Evolutionary conservation across 2,329 filamentous ascomycete species (phyloP).

Genomic region (Trichophyton schoenleinii): DNA sequence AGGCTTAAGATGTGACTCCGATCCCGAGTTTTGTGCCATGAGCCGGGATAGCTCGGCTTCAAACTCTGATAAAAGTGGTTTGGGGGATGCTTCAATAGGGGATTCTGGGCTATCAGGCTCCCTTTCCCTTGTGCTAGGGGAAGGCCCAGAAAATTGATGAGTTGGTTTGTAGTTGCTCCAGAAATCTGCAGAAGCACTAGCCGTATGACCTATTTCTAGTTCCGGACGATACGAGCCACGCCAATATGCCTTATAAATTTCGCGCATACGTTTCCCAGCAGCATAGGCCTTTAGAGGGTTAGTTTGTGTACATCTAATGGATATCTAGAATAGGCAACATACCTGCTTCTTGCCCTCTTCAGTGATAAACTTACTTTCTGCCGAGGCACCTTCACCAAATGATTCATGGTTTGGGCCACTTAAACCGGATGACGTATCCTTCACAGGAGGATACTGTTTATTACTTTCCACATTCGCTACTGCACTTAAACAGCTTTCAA

Average conservation of each 20-base stretch:
- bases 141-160: background rate
- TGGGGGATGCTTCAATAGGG: conserved; percentile 15
- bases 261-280: background rate
- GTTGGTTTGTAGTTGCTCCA: conserved; percentile 6
- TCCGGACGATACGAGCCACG: background rate
- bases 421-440: background rate
- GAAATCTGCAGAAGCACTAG: background rate
- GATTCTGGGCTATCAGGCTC: conserved; percentile 13
- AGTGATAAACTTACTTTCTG: conserved; percentile 9
- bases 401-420: background rate
- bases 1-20: conserved; percentile 8
- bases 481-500: background rate
- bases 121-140: conserved; percentile 4
- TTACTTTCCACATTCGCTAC: background rate
- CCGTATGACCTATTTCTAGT: background rate
- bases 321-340: conserved; percentile 1
- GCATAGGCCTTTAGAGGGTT: background rate
- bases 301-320: background rate
- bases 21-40: conserved; percentile 11
- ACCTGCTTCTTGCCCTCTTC: conserved; percentile 18
- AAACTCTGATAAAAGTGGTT: conserved; percentile 28
- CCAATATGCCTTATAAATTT: background rate
- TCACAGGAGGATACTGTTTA: background rate
- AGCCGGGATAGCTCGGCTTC: conserved; percentile 29
- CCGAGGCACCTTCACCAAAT: background rate